These are phyloP conservation scores for Aureobasidium sp. DNA, from an alignment of 2,329 filamentous ascomycete genomes.

Conservation along the genomic window DNA sequence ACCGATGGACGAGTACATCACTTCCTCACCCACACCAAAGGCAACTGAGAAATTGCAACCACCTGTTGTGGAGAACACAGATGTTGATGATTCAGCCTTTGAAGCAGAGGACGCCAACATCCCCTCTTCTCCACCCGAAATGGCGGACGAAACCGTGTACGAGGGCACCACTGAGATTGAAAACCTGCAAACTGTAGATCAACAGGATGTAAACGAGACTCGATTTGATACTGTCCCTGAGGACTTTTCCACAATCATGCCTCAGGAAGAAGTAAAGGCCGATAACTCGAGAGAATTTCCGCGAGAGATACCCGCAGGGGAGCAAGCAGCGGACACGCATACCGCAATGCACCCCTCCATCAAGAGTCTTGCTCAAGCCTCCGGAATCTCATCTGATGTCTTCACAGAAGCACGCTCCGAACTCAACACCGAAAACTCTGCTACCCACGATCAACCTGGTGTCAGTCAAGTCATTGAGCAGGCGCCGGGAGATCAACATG, in stretches of 20 bases:
- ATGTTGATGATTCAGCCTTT: neutral
- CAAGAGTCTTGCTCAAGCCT: neutral
- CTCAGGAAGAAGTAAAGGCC: neutral
- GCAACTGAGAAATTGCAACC: slow-evolving; percentile 24
- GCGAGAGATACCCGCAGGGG: neutral
- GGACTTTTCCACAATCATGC: neutral
- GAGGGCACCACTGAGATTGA: slow-evolving; percentile 3
- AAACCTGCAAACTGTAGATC: neutral
- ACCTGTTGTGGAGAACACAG: neutral
- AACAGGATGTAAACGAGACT: neutral
- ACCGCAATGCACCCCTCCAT: neutral
- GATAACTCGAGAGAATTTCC: neutral
- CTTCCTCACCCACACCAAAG: slow-evolving; percentile 47
- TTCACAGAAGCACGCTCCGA: neutral
- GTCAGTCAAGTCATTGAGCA: neutral
- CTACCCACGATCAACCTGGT: too few relatives aligned
- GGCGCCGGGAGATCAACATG: neutral
- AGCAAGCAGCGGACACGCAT: neutral
- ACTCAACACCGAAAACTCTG: neutral
- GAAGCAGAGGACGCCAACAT: slow-evolving; percentile 16
- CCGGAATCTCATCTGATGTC: neutral
- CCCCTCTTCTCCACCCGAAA: slow-evolving; percentile 18
- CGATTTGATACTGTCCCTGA: neutral
- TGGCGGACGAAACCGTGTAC: slow-evolving; percentile 15
- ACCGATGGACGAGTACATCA: slow-evolving; percentile 40